Base-by-base conservation (phyloP, 345 rosid genomes). In the Angophora floribunda region DNA sequence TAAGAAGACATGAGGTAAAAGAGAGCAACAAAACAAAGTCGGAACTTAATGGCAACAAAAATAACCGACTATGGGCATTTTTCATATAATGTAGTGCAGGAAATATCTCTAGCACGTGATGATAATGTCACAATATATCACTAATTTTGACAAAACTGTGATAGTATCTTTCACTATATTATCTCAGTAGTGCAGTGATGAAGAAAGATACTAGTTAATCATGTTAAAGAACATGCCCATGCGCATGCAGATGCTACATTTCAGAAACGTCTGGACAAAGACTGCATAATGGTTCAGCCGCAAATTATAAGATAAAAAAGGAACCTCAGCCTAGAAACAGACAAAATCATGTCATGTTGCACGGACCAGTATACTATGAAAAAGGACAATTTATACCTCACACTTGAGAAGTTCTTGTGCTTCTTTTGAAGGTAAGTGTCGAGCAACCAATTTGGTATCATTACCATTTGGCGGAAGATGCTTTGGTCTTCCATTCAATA, bases 381-480 rank as follows among this genome's bases (percentile, higher is more conserved):
- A 79, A 26, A 51, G 55, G 67, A 52, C 30, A 61, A 75, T 67
- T 86, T 45, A 13, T 92, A 98, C 99, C 98, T 97, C 99, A 75
- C 90, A 91, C 87, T 88, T 91, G 87, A 94, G 94, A 85, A 98
- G 90, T 92, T 97, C 99, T 86, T 89, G 96, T 86, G 98, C 98
- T 91, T 96, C 96, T 89, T 93, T 93, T 87, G 90, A 89, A 75
- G 94, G 94, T 70, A 98, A 92, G 86, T 92, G 90, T 86, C 93
- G 92, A 86, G 92, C 93, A 67, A 96, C 95, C 90, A 91, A 90
- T 85, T 93, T 94, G 51, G 92, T 90, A 86, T 96, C 97, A 86
- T 95, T 89, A 22, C 92, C 95, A 88, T 93, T 94, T 88, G 89
- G 92, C 9, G 88, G 90, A 10, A 90, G 89, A 89, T 89, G 89